Conservation (phyloP, 257 asterid species). For the Misopates orontium region DNA sequence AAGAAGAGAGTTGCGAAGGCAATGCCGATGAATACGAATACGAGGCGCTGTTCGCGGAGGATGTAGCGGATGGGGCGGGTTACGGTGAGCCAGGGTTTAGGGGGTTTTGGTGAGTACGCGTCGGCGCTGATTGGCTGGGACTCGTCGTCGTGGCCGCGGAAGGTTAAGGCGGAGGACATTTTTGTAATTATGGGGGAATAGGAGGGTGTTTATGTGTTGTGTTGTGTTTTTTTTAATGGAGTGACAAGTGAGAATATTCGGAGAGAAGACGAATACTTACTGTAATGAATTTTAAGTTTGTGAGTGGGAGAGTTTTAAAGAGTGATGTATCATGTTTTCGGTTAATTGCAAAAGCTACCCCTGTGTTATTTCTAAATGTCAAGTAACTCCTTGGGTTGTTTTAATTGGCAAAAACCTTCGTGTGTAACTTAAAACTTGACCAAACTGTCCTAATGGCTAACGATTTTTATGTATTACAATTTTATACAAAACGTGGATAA, state of each 20-base stretch:
- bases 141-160: conserved; percentile 82
- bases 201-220: not conserved
- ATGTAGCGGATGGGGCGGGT: conserved; percentile 48
- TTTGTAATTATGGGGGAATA: not conserved
- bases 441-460: too few species aligned
- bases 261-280: conserved; percentile 15
- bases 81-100: conserved; percentile 43
- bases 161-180: conserved; percentile 82
- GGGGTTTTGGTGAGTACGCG: conserved; percentile 66
- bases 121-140: conserved; percentile 47
- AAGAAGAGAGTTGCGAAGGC: conserved; percentile 46
- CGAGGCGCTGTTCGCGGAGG: conserved; percentile 66
- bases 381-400: not conserved
- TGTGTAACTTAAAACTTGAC: too few species aligned
- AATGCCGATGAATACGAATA: conserved; percentile 55
- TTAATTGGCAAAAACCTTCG: too few species aligned
- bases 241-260: conserved; percentile 17
- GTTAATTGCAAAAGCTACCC: too few species aligned
- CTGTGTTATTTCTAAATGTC: not conserved
- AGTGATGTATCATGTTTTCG: not conserved
- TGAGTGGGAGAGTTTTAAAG: not conserved
- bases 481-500: too few species aligned
- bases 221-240: not conserved
- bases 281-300: too few species aligned
- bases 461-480: too few species aligned